Evolutionary conservation across 192 early-diverging fungal genomes (phyloP), one percentile per base, ranked within the genome.

Genomic region (Coemansia sp.): DNA sequence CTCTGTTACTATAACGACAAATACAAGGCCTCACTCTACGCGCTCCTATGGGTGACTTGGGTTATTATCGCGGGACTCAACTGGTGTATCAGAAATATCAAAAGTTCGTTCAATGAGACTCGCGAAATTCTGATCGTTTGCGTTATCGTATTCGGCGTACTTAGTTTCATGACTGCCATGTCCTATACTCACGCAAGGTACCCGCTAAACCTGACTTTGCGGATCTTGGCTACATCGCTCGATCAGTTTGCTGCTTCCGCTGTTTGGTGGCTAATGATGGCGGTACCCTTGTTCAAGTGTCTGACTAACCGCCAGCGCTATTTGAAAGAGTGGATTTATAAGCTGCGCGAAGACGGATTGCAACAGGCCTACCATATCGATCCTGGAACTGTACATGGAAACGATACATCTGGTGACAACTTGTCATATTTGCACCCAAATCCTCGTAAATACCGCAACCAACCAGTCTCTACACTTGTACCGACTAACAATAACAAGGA

Each of bases 71-170:
- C 69, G 2, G 7, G 47, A 12, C 47, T 82, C 9, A 73, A 66
- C 60, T 82, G 80, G 80, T 64, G 66, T 16, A 82, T 77, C 49
- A 76, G 84, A 42, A 46, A 66, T 20, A 85, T 85, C 63, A 78
- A 77, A 47, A 78, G 76, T 67, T 78, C 78, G 36, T 85, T 85
- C 52, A 85, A 85, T 59, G 84, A 85, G 71, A 69, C 66, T n/a
- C 78, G 78, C 51, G 76, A 80, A 47, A 76, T 78, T 15, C 55
- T 65, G 27, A 24, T 67, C 6, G 71, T 73, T 2, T 79, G 84
- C 63, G 4, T 63, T 0, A 63, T 70, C 0, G 76, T 83, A 1
- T 83, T 83, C 36, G 66, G 63, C 3, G 63, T 78, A 9, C 66
- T 83, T 2, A 65, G 63, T 1, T 73, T 75, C 29, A 72, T 77